These are phyloP conservation scores for Tephrocybe sp. DNA, from an alignment of 768 basidiomycete species.

Conservation along the genomic window DNA sequence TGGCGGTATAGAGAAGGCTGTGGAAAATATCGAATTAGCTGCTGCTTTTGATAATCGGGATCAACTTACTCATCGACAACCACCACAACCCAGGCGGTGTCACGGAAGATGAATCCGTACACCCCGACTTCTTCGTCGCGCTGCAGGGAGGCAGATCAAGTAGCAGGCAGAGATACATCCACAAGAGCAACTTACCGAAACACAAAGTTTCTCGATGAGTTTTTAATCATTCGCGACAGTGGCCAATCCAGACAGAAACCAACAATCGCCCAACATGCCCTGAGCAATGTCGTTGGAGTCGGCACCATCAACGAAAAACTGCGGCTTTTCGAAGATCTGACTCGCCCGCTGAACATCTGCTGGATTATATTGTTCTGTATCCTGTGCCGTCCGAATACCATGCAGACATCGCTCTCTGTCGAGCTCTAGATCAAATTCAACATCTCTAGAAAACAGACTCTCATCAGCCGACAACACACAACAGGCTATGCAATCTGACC, in stretches of 20 bases:
- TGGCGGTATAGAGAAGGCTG: slow-evolving; percentile 40
- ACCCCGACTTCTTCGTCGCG: slow-evolving; percentile 49
- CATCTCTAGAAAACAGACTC: slow-evolving; percentile 1
- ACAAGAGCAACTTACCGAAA: slow-evolving; percentile 40
- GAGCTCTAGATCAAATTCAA: slow-evolving; percentile 55
- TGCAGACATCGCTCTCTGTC: slow-evolving; percentile 43
- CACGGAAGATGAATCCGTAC: slow-evolving; percentile 50
- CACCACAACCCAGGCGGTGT: slow-evolving; percentile 44
- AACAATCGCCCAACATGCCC: slow-evolving; percentile 50
- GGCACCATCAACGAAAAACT: slow-evolving; percentile 46
- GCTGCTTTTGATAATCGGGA: not conserved
- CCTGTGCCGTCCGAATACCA: slow-evolving; percentile 23
- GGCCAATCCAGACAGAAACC: slow-evolving; percentile 53
- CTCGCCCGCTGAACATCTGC: slow-evolving; percentile 46
- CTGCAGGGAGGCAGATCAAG: too few relatives aligned
- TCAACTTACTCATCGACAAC: slow-evolving; percentile 46
- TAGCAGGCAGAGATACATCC: too few relatives aligned
- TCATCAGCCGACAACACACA: not conserved
- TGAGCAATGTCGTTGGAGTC: slow-evolving; percentile 47
- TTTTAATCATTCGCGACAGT: slow-evolving; percentile 43
- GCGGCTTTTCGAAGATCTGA: slow-evolving; percentile 51
- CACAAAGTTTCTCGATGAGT: slow-evolving; percentile 54
- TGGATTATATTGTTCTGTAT: slow-evolving; percentile 13
- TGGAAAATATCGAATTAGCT: not conserved
- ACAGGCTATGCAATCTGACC: slow-evolving; percentile 32